Base-by-base conservation (phyloP, 2,329 filamentous ascomycete genomes). In the Apiospora marii region DNA sequence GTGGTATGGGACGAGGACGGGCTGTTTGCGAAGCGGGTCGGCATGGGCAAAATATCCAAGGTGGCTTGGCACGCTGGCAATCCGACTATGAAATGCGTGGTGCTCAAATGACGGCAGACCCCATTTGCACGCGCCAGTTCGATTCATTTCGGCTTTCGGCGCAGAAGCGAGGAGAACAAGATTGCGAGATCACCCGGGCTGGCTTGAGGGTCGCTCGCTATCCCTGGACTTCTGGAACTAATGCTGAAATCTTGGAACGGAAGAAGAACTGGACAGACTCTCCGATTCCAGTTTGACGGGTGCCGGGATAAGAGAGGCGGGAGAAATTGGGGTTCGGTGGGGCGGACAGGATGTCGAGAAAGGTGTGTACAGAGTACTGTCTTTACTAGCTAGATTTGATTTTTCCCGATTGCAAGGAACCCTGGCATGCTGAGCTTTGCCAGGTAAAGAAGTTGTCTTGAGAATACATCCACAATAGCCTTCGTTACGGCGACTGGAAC, bases 241-340 rank as follows among this genome's bases (percentile, higher is more conserved):
- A 71, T 71, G 34, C 69, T 67, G 69, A 53, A 24, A 10, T 13
- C 37, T 49, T 53, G 37, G 69, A 41, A 49, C 67, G 5, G 46
- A 37, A 7, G 53, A 71, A 37, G 53, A 46, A 8, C 41, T 64
- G 51, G 69, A 71, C 19, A 49, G 67, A 67, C 53, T 71, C 3
- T 16, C 30, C 8, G 69, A 53, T 6, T 5, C 22, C 12, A n/a
- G 22, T 1, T 49, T 71, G 30, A 71, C 69, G 27, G 53, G 37
- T 19, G 24, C n/a, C n/a, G 53, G 67, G 43, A 71, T 22, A 67
- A 22, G n/a, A 34, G 53, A 53, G 14, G 44, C 14, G 6, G 70
- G 68, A 46, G 34, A 68, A 37, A 68, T 71, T 30, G 70, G 70
- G 2, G 70, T 68, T 5, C 58, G 37, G 3, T 71, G 58, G 70